Percentiles rank a stretch among this genome's conserved stretches.
Conservation (phyloP, 1,139 yeast species). For the Zygotorulaspora mrakii region DNA sequence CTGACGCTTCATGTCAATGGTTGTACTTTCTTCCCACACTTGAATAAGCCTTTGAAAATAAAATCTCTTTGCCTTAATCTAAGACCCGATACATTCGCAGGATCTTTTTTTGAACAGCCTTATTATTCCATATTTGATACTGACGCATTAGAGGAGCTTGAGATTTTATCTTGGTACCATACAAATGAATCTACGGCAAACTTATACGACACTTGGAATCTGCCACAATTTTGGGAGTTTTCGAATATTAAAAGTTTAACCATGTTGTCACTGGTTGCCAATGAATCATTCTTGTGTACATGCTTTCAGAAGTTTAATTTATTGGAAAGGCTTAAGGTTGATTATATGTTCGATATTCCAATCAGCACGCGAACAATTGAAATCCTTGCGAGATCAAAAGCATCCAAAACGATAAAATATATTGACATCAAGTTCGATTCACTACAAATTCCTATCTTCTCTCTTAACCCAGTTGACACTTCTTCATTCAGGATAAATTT, state of each 20-base stretch:
- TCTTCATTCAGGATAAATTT: slow-evolving; percentile 23
- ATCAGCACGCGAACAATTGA: slow-evolving; percentile 17
- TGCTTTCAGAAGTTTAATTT: slow-evolving; percentile 18
- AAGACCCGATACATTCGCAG: slow-evolving; percentile 28
- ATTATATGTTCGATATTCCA: slow-evolving; percentile 29
- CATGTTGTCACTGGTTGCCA: slow-evolving; percentile 24
- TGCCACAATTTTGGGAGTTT: slow-evolving; percentile 24
- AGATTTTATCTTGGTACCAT: slow-evolving; percentile 33
- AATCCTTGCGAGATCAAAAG: slow-evolving; percentile 18
- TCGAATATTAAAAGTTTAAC: slow-evolving; percentile 22
- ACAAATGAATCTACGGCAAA: slow-evolving; percentile 19
- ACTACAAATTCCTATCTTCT: slow-evolving; percentile 22
- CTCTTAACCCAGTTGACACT: slow-evolving; percentile 22
- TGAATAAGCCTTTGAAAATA: slow-evolving; percentile 23
- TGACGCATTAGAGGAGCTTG: slow-evolving; percentile 21
- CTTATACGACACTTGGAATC: slow-evolving; percentile 26
- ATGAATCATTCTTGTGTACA: slow-evolving; percentile 21
- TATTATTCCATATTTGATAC: slow-evolving; percentile 29
- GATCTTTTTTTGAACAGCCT: slow-evolving; percentile 11
- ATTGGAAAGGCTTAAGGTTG: slow-evolving; percentile 25
- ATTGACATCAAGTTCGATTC: slow-evolving; percentile 28
- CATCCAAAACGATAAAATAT: slow-evolving; percentile 22
- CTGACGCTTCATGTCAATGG: slow-evolving; percentile 31
- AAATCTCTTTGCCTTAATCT: slow-evolving; percentile 26
- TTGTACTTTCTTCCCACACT: slow-evolving; percentile 23